Conservation (phyloP, 169 alveolate genomes). For the Cystoisospora suis region DNA sequence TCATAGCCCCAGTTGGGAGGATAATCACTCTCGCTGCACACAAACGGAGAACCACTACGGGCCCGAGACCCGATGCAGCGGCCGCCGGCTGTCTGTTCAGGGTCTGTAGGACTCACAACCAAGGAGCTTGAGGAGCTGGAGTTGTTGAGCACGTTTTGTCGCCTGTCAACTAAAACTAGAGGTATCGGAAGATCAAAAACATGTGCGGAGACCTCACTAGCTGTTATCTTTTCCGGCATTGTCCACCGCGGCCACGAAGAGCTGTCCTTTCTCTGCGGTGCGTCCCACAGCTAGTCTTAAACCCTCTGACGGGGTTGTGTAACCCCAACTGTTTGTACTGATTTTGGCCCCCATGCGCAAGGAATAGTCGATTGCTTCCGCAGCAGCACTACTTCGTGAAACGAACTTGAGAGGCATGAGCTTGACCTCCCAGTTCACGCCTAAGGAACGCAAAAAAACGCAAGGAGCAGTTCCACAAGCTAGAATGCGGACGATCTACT, state of each 20-base stretch:
- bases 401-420: constrained; percentile 63
- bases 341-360: constrained; percentile 56
- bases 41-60: too few relatives aligned
- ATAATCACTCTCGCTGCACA: constrained; percentile 18
- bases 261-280: constrained; percentile 55
- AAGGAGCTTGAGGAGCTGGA: too few relatives aligned
- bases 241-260: constrained; percentile 64
- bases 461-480: too few relatives aligned
- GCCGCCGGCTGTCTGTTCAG: too few relatives aligned
- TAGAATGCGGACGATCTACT: too few relatives aligned
- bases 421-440: constrained; percentile 63
- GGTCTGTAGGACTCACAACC: too few relatives aligned
- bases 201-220: too few relatives aligned
- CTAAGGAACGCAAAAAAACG: not conserved
- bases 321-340: constrained; percentile 63
- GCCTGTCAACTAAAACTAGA: too few relatives aligned
- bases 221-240: constrained; percentile 60
- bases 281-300: constrained; percentile 36
- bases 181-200: too few relatives aligned
- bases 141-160: too few relatives aligned
- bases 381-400: constrained; percentile 46
- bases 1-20: constrained; percentile 59
- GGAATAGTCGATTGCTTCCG: constrained; percentile 61
- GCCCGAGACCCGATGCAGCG: too few relatives aligned
- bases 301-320: constrained; percentile 45